Conservation (phyloP, 352 stramenopile genomes). For the Pythium utonaiense region DNA sequence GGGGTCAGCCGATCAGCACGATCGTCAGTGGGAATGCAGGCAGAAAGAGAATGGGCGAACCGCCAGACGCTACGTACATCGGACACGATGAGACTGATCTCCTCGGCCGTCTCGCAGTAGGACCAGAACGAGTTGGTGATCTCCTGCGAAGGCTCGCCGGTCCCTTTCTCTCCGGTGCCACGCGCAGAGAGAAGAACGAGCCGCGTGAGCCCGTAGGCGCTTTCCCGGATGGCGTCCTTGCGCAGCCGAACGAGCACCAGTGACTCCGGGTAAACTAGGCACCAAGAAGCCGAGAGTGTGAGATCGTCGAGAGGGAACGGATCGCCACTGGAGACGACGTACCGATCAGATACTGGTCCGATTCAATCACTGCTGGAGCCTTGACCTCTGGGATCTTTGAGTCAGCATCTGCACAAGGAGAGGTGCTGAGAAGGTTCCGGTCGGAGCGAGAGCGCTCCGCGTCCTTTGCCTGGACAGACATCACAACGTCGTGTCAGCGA, state of each 20-base stretch:
- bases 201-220: slow-evolving; percentile 76
- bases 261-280: slow-evolving; percentile 66
- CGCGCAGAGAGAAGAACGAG: slow-evolving; percentile 54
- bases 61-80: slow-evolving; percentile 41
- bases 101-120: slow-evolving; percentile 81
- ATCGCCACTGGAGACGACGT: background rate
- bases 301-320: too few relatives aligned
- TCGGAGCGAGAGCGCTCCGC: slow-evolving; percentile 15
- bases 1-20: background rate
- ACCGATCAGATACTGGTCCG: slow-evolving; percentile 78
- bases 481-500: background rate
- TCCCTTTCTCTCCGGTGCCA: background rate
- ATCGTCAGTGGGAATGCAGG: too few relatives aligned
- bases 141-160: background rate
- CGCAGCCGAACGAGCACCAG: slow-evolving; percentile 73
- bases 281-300: too few relatives aligned
- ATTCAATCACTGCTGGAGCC: slow-evolving; percentile 39
- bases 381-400: slow-evolving; percentile 12
- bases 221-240: slow-evolving; percentile 69
- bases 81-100: slow-evolving; percentile 79
- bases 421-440: background rate
- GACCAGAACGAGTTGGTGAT: slow-evolving; percentile 63
- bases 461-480: slow-evolving; percentile 18
- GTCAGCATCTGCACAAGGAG: slow-evolving; percentile 7
- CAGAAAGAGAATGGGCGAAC: too few relatives aligned